Base-by-base conservation (phyloP, 768 basidiomycete genomes). In the Boletus tomentosulus region DNA sequence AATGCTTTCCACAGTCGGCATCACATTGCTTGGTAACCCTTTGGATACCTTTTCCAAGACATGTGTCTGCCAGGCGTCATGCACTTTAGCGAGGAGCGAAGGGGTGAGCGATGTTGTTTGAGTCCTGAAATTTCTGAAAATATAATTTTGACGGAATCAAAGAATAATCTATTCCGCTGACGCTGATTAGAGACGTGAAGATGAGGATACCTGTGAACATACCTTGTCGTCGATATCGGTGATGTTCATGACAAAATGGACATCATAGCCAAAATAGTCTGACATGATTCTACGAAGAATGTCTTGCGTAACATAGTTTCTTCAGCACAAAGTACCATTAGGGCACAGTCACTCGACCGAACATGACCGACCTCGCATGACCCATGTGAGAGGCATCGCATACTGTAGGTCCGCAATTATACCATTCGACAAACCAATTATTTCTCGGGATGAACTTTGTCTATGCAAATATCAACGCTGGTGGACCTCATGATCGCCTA, bases 161-260 rank as follows among this genome's bases (percentile, higher is more conserved):
- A 89, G 69, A 62, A 98, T 98, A 68, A 98, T 99, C 97, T 98
- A 61, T 8, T 33, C 35, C n/a, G 3, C 30, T n/a, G n/a, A 34
- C n/a, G n/a, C n/a, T n/a, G n/a, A n/a, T 64, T 34, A 60, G 50
- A 30, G 31, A 51, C 25, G 24, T 28, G 22, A 45, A 46, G 25
- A 50, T 1, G 43, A 51, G 41, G 24, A 37, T 48, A 46, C 46
- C n/a, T 5, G 22, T n/a, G 19, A n/a, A 55, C 75, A 50, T 55
- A 90, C 96, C 84, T 99, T 99, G 80, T 98, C 97, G 65, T 99
- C 97, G 57, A 99, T 97, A 71, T 99, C 96, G 5, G 97, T 99
- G 62, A 99, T 84, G 71, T 99, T 99, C 93, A 97, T 97, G 43
- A 98, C 96, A 66, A 98, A 97, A 69, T 98, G 92, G 51, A 99